These are phyloP conservation scores for Salix koriyanagi DNA, from an alignment of 345 rosid species.

Conservation along the genomic window DNA sequence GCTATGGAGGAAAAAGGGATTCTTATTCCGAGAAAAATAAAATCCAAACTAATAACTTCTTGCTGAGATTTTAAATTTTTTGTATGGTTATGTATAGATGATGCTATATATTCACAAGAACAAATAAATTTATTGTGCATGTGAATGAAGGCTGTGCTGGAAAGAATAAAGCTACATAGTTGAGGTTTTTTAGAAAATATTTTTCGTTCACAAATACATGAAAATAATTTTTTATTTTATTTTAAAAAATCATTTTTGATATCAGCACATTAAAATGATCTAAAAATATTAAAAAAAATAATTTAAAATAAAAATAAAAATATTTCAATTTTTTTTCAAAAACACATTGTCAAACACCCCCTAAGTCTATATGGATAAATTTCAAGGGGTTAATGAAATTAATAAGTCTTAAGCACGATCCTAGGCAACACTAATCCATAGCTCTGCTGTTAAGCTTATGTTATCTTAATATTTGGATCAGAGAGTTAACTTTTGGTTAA, in stretches of 20 bases:
- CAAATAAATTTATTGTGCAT: neutral
- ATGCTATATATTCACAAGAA: neutral
- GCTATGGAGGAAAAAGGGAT: neutral
- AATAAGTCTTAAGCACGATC: constrained; percentile 28
- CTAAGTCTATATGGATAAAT: neutral
- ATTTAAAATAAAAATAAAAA: no score
- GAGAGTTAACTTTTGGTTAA: neutral
- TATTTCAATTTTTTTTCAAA: no score
- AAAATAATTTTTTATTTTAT: no score
- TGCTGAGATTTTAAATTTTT: neutral
- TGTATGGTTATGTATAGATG: neutral
- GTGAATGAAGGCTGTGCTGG: neutral
- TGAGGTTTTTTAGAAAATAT: no score
- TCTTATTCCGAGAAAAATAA: neutral
- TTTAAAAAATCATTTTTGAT: no score
- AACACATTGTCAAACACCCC: no score
- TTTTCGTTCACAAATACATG: no score
- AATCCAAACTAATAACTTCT: neutral
- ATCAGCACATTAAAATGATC: no score
- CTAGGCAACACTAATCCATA: constrained; percentile 45
- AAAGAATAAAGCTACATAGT: neutral
- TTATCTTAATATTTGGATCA: neutral
- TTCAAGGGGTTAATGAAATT: neutral
- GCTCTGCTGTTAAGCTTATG: constrained; percentile 2
- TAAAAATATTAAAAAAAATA: no score